Base-by-base conservation (phyloP, 176 grass and related monocot species). In the Musa beccarii region DNA sequence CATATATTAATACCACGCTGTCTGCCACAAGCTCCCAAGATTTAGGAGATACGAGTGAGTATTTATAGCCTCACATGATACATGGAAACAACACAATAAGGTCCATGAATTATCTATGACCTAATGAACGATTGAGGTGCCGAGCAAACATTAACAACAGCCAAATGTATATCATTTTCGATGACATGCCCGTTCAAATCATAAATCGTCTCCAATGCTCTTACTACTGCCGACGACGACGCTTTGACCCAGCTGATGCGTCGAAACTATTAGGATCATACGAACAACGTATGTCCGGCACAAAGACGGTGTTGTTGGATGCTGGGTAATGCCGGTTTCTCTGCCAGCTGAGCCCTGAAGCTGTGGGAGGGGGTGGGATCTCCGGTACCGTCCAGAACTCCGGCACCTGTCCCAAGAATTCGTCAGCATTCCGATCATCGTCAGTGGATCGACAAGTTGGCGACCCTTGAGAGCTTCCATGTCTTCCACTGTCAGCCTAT, bases 401-500 rank as follows among this genome's bases (percentile, higher is more conserved):
- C 29, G 83, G 86, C 19, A 78, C 82, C 15, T 79, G 75, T 9
- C 95, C 84, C 53, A 94, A 80, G 29, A 70, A 86, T 3, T 87
- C 86, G 3, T 84, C 63, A 10, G 43, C 79, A 34, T 85, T 80
- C 24, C 63, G 13, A 53, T 87, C 82, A 53, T 97, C 90, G 5
- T 83, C 82, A 17, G 80, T 84, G 2, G 84, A 84, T 14, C 82
- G 63, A 57, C 81, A 75, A 53, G 76, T 50, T 25, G 93, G 86
- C 8, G 90, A 92, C 50, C 89, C 87, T 66, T 82, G 78, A 19
- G 71, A 75, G 75, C 86, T 92, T 72, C 92, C 83, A 17, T 88
- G 43, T 80, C 89, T 99, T 62, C 76, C 90, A 84, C 91, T 92
- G 86, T 96, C 89, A 34, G 85, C 87, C 93, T 96, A 81, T 53